Base-by-base conservation (phyloP, 345 rosid species). In the Arabidopsis arenosa region DNA sequence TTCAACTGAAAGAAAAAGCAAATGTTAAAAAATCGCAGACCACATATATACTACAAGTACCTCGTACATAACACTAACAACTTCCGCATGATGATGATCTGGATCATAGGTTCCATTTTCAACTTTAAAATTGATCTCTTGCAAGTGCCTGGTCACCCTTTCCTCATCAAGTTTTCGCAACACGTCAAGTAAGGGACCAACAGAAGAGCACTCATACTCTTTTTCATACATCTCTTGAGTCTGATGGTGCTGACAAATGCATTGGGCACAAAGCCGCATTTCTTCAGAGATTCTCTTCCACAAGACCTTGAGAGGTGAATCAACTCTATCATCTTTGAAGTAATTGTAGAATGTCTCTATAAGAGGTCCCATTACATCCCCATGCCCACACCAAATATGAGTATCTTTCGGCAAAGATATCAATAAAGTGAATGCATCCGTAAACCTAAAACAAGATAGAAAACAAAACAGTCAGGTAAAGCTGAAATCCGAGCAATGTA, bases 41-140 rank as follows among this genome's bases (percentile, higher is more conserved):
- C 28, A 66, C 0, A 53, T 7, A 32, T 14, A 32, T 41, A 65
- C n/a, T 11, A 72, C 78, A 56, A 35, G 26, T 83, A 94, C 99
- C 97, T 95, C 99, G 40, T 95, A 95, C 97, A 92, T 92, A 70
- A 95, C 86, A 66, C 84, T 84, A 72, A 92, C 87, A 69, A 95
- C 97, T 82, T 85, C 81, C n/a, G 81, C 85, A 80, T 89, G 85
- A 81, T 88, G 93, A 71, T 70, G 81, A 51, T 77, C 78, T 9
- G 91, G 97, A 84, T 88, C 89, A 81, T 87, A 91, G 47, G 85
- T 81, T 52, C 85, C 70, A 65, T 43, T 72, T 41, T 70, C 84
- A 51, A 94, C 55, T 70, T 79, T 89, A 40, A 61, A 73, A 71
- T 94, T 90, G 7, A 92, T 79, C 79, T 85, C 90, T 66, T 76